Conservation (phyloP, 805 yeast species). For the Ogataea siamensis region DNA sequence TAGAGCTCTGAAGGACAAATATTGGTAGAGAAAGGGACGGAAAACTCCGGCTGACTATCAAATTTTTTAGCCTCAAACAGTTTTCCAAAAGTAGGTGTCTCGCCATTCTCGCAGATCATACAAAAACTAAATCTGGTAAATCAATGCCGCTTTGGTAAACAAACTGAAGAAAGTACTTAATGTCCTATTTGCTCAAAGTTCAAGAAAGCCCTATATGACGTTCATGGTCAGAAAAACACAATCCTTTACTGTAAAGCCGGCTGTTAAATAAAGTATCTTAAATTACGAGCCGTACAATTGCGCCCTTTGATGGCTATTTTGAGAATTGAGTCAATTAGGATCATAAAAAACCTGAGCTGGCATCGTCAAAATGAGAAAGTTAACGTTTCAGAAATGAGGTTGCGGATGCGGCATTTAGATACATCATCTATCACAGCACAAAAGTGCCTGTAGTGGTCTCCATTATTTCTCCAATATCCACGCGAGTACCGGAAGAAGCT, state of each 20-base stretch:
- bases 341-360: not conserved
- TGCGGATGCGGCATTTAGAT: not conserved
- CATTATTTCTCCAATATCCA: slow-evolving; percentile 15
- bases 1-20: too few relatives aligned
- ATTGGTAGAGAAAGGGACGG: too few relatives aligned
- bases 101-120: too few relatives aligned
- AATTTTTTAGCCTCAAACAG: too few relatives aligned
- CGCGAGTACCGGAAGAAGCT: slow-evolving; percentile 3
- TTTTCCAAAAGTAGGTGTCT: too few relatives aligned
- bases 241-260: not conserved
- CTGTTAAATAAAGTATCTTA: not conserved
- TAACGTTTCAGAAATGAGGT: not conserved
- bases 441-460: slow-evolving; percentile 30
- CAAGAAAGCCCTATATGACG: too few relatives aligned
- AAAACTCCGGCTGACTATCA: too few relatives aligned
- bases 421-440: slow-evolving; percentile 29
- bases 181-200: too few relatives aligned
- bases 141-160: too few relatives aligned
- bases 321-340: not conserved
- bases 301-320: not conserved
- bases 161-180: too few relatives aligned
- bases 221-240: not conserved
- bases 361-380: not conserved
- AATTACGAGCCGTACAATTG: not conserved
- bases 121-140: too few relatives aligned